Evolutionary conservation across 2,329 filamentous ascomycete species (phyloP).

Genomic region (Fusarium tuaranense): DNA sequence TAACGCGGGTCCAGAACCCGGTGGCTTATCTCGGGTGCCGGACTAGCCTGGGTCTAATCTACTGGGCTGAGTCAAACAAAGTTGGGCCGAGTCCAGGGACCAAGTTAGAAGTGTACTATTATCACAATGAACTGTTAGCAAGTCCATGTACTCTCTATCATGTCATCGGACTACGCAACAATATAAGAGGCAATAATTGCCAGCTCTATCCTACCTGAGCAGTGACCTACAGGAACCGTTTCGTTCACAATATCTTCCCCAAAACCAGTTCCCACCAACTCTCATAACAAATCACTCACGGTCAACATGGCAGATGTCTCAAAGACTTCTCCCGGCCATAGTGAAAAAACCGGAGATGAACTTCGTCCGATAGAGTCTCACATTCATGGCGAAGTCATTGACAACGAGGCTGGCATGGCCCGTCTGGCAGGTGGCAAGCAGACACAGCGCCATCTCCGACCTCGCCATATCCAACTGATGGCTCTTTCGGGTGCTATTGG

Average conservation of each 20-base stretch:
- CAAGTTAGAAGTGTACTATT: background rate
- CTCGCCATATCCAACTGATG: conserved; percentile 59
- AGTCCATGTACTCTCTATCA: background rate
- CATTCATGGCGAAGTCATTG: background rate
- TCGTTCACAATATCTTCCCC: background rate
- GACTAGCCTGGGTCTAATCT: background rate
- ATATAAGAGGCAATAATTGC: background rate
- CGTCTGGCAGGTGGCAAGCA: background rate
- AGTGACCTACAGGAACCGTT: background rate
- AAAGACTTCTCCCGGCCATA: background rate
- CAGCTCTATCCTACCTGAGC: background rate
- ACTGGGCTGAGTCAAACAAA: background rate
- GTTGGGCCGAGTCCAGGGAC: background rate
- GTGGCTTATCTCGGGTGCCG: background rate
- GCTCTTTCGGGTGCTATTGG: conserved; percentile 58
- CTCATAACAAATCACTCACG: background rate
- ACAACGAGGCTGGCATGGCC: background rate
- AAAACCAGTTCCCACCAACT: background rate
- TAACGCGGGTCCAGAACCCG: background rate
- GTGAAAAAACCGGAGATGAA: background rate
- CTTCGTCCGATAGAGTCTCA: background rate
- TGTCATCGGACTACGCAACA: background rate
- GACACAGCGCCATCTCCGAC: conserved; percentile 41
- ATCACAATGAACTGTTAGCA: background rate
- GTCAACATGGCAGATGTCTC: background rate